These are phyloP conservation scores for Candida jianshihensis DNA, from an alignment of 805 yeast species.

Conservation along the genomic window DNA sequence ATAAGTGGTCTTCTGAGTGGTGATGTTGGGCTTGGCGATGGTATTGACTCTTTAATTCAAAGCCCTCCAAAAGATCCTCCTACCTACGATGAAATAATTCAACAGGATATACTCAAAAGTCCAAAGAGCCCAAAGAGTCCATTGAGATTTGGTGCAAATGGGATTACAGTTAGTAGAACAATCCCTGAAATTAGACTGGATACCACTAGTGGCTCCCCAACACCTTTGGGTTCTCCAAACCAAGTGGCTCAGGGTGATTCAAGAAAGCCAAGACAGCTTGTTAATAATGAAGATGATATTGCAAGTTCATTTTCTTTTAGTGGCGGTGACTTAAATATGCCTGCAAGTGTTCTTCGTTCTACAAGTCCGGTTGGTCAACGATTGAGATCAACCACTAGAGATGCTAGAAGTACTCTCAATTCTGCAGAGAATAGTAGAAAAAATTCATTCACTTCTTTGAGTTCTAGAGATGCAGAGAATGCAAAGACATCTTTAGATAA, in stretches of 20 bases:
- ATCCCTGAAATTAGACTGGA: not conserved
- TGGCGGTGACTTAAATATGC: conserved; percentile 27
- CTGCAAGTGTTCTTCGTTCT: conserved; percentile 27
- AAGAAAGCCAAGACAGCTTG: no score
- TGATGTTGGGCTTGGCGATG: not conserved
- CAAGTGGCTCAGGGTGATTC: no score
- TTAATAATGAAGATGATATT: conserved; percentile 19
- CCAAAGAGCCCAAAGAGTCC: conserved; percentile 1
- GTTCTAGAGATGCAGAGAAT: not conserved
- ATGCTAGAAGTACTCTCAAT: conserved; percentile 4
- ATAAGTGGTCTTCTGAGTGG: not conserved
- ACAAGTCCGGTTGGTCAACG: conserved; percentile 23
- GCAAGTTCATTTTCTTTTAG: conserved; percentile 25
- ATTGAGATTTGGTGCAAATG: not conserved
- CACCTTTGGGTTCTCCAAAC: no score
- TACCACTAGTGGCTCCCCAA: no score
- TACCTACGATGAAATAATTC: conserved; percentile 25
- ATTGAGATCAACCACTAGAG: conserved; percentile 9
- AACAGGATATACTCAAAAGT: conserved; percentile 6
- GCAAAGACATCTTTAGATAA: not conserved
- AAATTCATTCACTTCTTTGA: conserved; percentile 6
- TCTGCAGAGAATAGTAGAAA: conserved; percentile 14
- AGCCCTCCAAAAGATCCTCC: conserved; percentile 28
- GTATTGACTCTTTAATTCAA: conserved; percentile 2
- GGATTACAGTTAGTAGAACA: not conserved